Evolutionary conservation across 371 early-diverging fungal genomes (phyloP), one percentile per base, ranked within the genome.

Genomic region (Choanephora cucurbitarum): DNA sequence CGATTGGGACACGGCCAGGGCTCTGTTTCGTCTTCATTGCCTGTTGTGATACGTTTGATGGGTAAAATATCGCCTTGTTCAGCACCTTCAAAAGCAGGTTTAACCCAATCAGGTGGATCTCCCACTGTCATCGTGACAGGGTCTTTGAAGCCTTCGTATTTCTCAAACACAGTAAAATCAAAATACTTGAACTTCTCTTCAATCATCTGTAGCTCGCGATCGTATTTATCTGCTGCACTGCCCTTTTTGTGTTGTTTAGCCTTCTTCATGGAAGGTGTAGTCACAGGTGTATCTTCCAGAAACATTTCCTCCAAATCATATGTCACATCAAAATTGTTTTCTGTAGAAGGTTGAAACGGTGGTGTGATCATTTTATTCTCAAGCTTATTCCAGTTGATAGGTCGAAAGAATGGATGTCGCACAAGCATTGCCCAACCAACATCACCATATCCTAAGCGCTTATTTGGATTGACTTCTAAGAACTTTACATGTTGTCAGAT

Each of bases 261-360:
- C 37, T 58, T 56, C 22, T 55, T 58, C 8, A 31, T 11, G 21
- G 51, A 47, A 11, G 49, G 59, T 14, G 50, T 37, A 37, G 64
- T 56, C 21, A 91, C 74, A 0, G 93, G 90, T 50, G 91, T 89
- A 24, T 94, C 91, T 61, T 96, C 97, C 28, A 94, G 73, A 33
- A 96, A 66, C 33, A 95, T 73, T 56, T 98, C 96, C 52, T 97
- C 96, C 28, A 96, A 69, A 57, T 97, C 97, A 70, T 93, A 91
- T 4, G 93, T 92, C 2, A 93, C 89, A 72, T 98, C 97, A 77
- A 97, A 98, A 52, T 92, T 91, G 37, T 80, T 81, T 44, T 91
- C 86, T 33, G 82, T 72, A 24, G 82, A 60, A 18, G 84, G 83
- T 46, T 70, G 70, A 70, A 87, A 90, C 3, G 82, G 81, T 18